Evolutionary conservation across 805 yeast genomes (phyloP).

Genomic region (Ogataea saltuana): DNA sequence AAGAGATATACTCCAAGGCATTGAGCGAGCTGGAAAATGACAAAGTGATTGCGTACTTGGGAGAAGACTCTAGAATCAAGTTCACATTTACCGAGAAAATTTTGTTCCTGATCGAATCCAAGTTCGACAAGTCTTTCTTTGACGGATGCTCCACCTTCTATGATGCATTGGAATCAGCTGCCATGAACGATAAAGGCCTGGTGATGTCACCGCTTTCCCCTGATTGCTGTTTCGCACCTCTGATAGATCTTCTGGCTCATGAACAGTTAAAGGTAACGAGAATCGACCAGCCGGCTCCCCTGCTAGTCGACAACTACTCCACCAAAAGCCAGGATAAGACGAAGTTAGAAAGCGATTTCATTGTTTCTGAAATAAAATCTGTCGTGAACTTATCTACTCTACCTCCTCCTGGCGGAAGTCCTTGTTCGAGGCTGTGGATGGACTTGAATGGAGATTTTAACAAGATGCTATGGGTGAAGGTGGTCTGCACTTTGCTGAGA

Average conservation of each 20-base stretch:
- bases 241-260: slow-evolving; percentile 55
- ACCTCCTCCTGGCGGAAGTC: slow-evolving; percentile 57
- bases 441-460: slow-evolving; percentile 64
- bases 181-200: slow-evolving; percentile 52
- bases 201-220: slow-evolving; percentile 55
- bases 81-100: slow-evolving; percentile 60
- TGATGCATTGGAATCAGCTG: slow-evolving; percentile 41
- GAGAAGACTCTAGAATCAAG: slow-evolving; percentile 50
- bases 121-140: slow-evolving; percentile 42
- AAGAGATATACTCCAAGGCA: slow-evolving; percentile 50
- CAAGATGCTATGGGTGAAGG: slow-evolving; percentile 56
- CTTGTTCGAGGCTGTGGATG: slow-evolving; percentile 74
- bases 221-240: slow-evolving; percentile 61
- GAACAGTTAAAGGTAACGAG: slow-evolving; percentile 45
- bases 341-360: slow-evolving; percentile 64
- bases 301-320: slow-evolving; percentile 62
- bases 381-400: slow-evolving; percentile 21
- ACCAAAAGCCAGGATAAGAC: slow-evolving; percentile 73
- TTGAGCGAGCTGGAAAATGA: slow-evolving; percentile 51
- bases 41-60: slow-evolving; percentile 53
- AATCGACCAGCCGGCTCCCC: slow-evolving; percentile 54
- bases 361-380: slow-evolving; percentile 35
- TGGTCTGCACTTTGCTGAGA: slow-evolving; percentile 48
- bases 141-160: slow-evolving; percentile 49
- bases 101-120: slow-evolving; percentile 39